Evolutionary conservation across 108 stramenopile species (phyloP).

Genomic region (Epithemia pelagica): DNA sequence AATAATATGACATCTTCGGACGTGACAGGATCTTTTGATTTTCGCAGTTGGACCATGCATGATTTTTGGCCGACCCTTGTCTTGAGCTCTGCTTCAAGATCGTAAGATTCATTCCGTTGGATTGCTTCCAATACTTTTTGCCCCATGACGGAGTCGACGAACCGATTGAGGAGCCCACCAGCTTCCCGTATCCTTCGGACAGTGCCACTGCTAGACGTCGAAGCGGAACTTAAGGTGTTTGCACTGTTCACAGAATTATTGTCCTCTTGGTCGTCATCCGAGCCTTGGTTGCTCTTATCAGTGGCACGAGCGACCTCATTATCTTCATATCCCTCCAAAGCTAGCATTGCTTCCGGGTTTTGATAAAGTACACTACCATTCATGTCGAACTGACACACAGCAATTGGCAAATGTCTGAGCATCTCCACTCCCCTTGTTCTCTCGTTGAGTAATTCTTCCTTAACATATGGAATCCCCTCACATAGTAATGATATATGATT

Average conservation of each 20-base stretch:
- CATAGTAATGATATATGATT: neutral
- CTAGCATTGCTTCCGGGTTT: conserved; percentile 18
- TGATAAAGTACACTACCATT: conserved; percentile 16
- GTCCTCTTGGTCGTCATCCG: neutral
- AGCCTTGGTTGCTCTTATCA: neutral
- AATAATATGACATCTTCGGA: conserved; percentile 21
- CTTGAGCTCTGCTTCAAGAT: conserved; percentile 20
- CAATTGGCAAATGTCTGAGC: conserved; percentile 15
- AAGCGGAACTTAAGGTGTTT: neutral
- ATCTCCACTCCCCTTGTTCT: neutral
- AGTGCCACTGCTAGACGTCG: neutral
- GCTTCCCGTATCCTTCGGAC: neutral
- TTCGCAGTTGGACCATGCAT: conserved; percentile 31
- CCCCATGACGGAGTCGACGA: conserved; percentile 21
- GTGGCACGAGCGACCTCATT: neutral
- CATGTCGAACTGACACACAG: conserved; percentile 19
- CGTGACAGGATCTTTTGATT: conserved; percentile 29
- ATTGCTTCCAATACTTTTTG: conserved; percentile 16
- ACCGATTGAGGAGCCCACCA: conserved; percentile 19
- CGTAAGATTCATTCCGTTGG: neutral
- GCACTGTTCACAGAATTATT: neutral
- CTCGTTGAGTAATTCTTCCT: neutral
- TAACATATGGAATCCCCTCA: neutral
- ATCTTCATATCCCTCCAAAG: neutral
- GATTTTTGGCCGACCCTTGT: conserved; percentile 20